phyloP scores from a whole-genome alignment of 2,329 filamentous ascomycete genomes.

The Leptographium flavum region DNA sequence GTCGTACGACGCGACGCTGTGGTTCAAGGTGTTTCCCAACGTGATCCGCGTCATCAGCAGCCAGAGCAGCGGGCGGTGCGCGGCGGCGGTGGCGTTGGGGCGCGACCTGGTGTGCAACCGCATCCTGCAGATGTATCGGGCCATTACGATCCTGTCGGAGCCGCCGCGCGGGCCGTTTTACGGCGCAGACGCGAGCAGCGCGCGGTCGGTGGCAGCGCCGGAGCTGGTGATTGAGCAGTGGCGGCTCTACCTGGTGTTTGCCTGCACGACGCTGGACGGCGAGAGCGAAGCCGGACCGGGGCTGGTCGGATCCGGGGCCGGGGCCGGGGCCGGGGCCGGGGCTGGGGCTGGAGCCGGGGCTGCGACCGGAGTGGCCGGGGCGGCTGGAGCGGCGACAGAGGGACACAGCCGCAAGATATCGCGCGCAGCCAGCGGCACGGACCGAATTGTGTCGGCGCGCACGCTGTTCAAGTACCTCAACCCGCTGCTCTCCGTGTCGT shows the following conservation, averaged over 20 bases:
- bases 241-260: constrained; percentile 95
- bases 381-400: neutral
- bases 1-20: constrained; percentile 85
- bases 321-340: too few species aligned
- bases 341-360: too few species aligned
- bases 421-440: constrained; percentile 26
- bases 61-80: constrained; percentile 77
- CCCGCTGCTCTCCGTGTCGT: constrained; percentile 67
- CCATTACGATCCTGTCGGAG: constrained; percentile 67
- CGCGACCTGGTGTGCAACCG: constrained; percentile 87
- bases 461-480: constrained; percentile 87
- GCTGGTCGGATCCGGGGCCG: too few species aligned
- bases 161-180: constrained; percentile 50
- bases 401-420: too few species aligned
- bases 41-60: constrained; percentile 83
- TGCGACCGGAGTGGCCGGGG: too few species aligned
- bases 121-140: constrained; percentile 82
- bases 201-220: constrained; percentile 43
- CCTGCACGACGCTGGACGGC: constrained; percentile 73
- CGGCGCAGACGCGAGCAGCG: constrained; percentile 43
- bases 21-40: constrained; percentile 97
- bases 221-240: constrained; percentile 91
- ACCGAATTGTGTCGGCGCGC: constrained; percentile 76
- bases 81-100: constrained; percentile 79
- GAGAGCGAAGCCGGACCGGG: too few species aligned